Conservation (phyloP, 192 early-diverging fungal species). For the Paraglomus occultum region DNA sequence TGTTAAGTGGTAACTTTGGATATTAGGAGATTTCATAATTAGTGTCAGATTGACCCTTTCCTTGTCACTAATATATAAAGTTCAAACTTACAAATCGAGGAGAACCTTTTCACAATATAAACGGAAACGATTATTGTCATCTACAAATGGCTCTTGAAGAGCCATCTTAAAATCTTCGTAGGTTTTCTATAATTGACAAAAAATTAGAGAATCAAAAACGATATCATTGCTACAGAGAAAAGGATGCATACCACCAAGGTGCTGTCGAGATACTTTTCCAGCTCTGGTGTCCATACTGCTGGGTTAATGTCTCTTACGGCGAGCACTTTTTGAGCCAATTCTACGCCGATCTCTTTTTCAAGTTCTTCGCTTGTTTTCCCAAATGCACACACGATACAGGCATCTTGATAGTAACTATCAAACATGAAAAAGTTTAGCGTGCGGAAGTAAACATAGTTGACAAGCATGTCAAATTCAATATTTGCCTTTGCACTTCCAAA, state of each 20-base stretch:
- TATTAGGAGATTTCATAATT: no score
- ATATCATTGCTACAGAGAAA: no score
- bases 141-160: neutral
- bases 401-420: conserved; percentile 21
- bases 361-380: conserved; percentile 20
- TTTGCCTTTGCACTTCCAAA: conserved; percentile 14
- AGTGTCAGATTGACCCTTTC: neutral
- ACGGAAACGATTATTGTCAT: conserved; percentile 3
- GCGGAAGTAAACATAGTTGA: no score
- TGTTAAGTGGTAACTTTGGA: conserved; percentile 22
- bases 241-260: conserved; percentile 7
- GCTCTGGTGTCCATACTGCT: conserved; percentile 9
- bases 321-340: neutral
- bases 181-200: conserved; percentile 18
- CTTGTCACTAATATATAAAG: neutral
- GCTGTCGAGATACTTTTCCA: conserved; percentile 22
- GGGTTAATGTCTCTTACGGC: conserved; percentile 22
- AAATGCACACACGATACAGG: conserved; percentile 20
- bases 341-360: conserved; percentile 19
- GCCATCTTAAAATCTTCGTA: conserved; percentile 14
- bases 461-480: no score
- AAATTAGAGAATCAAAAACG: no score
- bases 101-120: conserved; percentile 31
- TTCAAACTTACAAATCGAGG: conserved; percentile 18
- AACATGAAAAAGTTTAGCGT: no score